phyloP scores from a whole-genome alignment of 805 yeast species.

The Yamadazyma paraphyllophila region DNA sequence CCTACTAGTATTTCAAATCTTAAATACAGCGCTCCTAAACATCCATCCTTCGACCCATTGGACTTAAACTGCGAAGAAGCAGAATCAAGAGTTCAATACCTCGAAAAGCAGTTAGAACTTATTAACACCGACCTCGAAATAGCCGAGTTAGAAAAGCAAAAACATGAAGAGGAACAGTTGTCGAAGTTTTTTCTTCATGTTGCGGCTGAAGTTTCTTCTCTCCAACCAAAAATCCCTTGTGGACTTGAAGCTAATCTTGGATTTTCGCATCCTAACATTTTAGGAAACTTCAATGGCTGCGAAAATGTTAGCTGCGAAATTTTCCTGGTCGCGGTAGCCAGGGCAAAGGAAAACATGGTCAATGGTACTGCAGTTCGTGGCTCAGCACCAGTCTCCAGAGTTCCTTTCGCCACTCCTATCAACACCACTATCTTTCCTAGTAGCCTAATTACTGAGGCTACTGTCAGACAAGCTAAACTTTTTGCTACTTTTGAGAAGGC shows the following conservation, averaged over 20 bases:
- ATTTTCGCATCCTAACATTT: neutral
- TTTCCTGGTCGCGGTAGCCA: neutral
- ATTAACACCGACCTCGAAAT: neutral
- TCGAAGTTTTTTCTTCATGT: neutral
- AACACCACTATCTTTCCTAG: neutral
- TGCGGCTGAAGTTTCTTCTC: neutral
- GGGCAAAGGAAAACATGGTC: neutral
- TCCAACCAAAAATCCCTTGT: neutral
- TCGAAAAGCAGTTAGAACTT: neutral
- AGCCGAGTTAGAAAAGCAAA: neutral
- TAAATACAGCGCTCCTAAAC: neutral
- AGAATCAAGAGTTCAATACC: neutral
- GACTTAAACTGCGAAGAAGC: neutral
- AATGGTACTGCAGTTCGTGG: neutral
- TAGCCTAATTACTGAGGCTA: neutral
- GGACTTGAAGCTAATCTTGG: neutral
- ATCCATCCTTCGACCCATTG: neutral
- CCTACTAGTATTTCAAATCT: neutral
- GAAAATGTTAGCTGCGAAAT: neutral
- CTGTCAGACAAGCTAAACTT: neutral
- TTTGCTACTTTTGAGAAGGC: neutral
- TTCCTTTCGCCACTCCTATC: neutral
- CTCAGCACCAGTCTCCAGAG: neutral
- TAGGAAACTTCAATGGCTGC: neutral
- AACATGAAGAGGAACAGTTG: neutral